Evolutionary conservation across 1,284 basidiomycete species (phyloP), one percentile per base, ranked within the genome.

Genomic region (Mycosarcoma mackinlayi): DNA sequence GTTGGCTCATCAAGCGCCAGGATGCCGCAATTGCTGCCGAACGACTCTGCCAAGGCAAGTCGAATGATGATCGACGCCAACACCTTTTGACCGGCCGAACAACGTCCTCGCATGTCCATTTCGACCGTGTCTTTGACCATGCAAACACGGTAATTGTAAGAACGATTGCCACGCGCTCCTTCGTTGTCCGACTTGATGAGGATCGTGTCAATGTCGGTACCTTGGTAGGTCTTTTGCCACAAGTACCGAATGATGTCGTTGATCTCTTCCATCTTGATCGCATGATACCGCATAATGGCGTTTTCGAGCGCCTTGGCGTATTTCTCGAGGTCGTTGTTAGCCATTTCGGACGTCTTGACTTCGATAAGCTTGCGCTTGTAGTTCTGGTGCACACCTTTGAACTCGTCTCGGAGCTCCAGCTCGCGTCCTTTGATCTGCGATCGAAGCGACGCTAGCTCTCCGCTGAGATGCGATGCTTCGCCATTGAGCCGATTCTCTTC

Each of bases 201-300:
- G 77, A 99, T 97, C 18, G 92, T 93, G 83, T 99, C 96, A 78
- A 99, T 98, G 84, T 99, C 95, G 92, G 81, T 98, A 68, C 96
- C 96, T 83, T 98, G 95, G 84, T 99, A 98, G 1, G 95, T 98
- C 86, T 94, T 95, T 81, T 93, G 94, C 96, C 96, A 99, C 2
- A 98, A 84, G 40, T 78, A 77, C 16, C 73, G 72, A 31, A 82
- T 80, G 93, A 57, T 91, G 89, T 88, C 96, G 79, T 99, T 99
- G 79, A 99, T 94, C 86, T 99, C 96, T 83, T 94, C 93, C 96
- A 99, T 98, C 85, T 99, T 99, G 79, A 97, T 87, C n/a, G 90
- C 86, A 80, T 99, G 96, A 80, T 96, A 99, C 83, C 92, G 92
- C 91, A 98, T 94, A 84, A 98, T 98, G 40, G 94, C 95, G 75